Evolutionary conservation across 2,329 filamentous ascomycete genomes (phyloP), one percentile per base, ranked within the genome.

Genomic region (Ambrosiella cleistominuta): DNA sequence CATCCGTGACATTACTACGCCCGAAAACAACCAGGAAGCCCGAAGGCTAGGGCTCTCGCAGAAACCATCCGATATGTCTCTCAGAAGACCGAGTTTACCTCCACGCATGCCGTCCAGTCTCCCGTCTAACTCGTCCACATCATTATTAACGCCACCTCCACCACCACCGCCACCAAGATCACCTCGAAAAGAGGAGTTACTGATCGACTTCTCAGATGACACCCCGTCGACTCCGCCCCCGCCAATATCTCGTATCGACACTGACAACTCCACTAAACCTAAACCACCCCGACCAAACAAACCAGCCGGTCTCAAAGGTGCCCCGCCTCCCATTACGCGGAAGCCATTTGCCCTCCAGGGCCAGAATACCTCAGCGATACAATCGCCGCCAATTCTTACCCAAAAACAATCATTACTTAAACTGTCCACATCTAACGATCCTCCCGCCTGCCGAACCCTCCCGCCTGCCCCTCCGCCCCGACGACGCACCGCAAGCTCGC

Each of bases 1-100:
- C 69, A 97, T 98, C 63, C 80, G 94, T 58, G 93, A 98, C 69
- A 88, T 98, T 19, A 98, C 93, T 0, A 95, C 88, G 0, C 79
- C 85, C 0, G 78, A 86, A 42, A 75, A 51, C 7, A 6, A 27
- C 5, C 44, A 55, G 74, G 52, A 75, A 17, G 44, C 53, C 3
- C 13, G 35, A 11, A 47, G 49, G 35, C 9, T 49, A 12, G 35
- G 45, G 5, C 8, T 54, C 2, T 13, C 44, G 38, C 27, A 56
- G 11, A 19, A n/a, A 13, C 38, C 47, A 9, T 44, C 45, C 7
- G 47, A 61, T 7, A 57, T 50, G 2, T 53, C 44, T 2, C 42
- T 53, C n/a, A 15, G 44, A 35, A 27, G 47, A 12, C 52, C 53
- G 11, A 58, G 57, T 50, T 17, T 61, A 7, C 56, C 45, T 17